Evolutionary conservation across 371 early-diverging fungal genomes (phyloP).

Genomic region (Actinomortierella ambigua): DNA sequence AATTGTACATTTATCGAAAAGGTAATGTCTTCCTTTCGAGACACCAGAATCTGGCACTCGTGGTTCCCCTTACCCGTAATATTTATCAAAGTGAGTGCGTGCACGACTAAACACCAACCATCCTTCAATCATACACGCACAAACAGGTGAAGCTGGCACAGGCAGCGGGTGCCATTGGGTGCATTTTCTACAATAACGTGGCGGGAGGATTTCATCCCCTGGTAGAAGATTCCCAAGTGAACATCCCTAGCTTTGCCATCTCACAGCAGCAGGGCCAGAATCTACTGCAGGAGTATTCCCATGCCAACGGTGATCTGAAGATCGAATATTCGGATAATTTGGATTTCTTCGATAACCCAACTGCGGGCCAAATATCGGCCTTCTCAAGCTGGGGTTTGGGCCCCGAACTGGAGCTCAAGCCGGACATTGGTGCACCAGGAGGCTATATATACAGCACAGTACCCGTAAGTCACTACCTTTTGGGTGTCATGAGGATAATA

Average conservation of each 20-base stretch:
- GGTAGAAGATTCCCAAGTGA: slow-evolving; percentile 15
- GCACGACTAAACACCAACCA: no score
- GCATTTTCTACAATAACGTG: slow-evolving; percentile 59
- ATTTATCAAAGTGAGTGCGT: no score
- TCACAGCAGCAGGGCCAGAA: slow-evolving; percentile 18
- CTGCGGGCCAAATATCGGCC: slow-evolving; percentile 53
- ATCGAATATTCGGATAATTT: slow-evolving; percentile 19
- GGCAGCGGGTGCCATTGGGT: slow-evolving; percentile 68
- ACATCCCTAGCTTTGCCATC: slow-evolving; percentile 31
- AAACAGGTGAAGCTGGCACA: slow-evolving; percentile 52
- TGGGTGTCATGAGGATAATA: no score
- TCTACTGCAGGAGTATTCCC: slow-evolving; percentile 13
- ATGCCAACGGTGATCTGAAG: slow-evolving; percentile 14
- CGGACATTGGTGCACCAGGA: slow-evolving; percentile 75
- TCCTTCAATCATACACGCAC: no score
- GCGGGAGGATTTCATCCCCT: slow-evolving; percentile 47
- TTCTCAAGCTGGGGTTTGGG: slow-evolving; percentile 75
- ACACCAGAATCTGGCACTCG: no score
- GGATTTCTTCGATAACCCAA: slow-evolving; percentile 45
- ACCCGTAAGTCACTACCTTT: slow-evolving; percentile 48
- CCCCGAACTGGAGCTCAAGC: slow-evolving; percentile 71
- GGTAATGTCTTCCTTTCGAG: slow-evolving; percentile 11
- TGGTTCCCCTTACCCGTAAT: no score
- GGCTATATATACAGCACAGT: slow-evolving; percentile 77
- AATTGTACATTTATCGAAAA: slow-evolving; percentile 58